Conservation (phyloP, 139 green algal genomes). For the Micromonas pusilla region DNA sequence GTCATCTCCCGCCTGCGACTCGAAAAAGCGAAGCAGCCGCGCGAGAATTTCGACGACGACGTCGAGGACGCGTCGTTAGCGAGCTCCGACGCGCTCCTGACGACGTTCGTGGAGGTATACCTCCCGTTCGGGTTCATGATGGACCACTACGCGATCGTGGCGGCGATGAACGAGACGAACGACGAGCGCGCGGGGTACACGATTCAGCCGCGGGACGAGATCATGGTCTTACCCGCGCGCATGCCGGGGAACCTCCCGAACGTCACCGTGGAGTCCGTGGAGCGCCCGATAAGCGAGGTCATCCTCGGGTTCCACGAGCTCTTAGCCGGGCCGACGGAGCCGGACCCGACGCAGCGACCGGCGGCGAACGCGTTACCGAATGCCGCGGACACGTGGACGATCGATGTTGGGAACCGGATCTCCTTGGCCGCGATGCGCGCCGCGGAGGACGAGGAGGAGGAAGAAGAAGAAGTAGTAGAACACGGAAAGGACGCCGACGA, state of each 20-base stretch:
- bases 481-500: neutral
- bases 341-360: neutral
- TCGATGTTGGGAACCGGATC: neutral
- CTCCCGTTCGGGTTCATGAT: neutral
- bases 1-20: neutral
- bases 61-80: neutral
- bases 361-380: neutral
- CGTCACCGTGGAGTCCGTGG: neutral
- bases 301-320: conserved; percentile 8
- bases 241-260: neutral
- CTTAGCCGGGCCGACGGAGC: conserved; percentile 8
- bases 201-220: neutral
- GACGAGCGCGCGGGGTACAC: neutral
- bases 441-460: neutral
- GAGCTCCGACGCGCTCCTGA: neutral
- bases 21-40: neutral
- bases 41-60: neutral
- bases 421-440: neutral
- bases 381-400: neutral
- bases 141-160: neutral
- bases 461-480: conserved; percentile 1
- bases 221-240: conserved; percentile 1
- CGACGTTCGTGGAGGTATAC: neutral
- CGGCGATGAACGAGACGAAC: neutral
- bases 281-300: conserved; percentile 1